Evolutionary conservation across 1,284 basidiomycete genomes (phyloP), one percentile per base, ranked within the genome.

Genomic region (Marasmius fiardii): DNA sequence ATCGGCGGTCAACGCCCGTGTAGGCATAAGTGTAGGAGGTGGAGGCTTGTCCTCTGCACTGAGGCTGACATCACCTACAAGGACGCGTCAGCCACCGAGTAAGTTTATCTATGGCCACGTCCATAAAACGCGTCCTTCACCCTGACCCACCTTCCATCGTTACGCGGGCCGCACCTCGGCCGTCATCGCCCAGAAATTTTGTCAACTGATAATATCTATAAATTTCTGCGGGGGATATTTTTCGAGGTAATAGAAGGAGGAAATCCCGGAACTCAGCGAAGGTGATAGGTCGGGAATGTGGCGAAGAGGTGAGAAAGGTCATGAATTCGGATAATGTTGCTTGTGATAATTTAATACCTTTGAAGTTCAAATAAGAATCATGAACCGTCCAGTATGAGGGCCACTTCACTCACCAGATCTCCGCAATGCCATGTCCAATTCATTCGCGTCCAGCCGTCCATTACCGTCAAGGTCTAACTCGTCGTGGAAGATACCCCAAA

Each of bases 241-340:
- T 86, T 58, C 92, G 83, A 43, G 95, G 93, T 56, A 96, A 72
- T 52, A 96, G 81, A 52, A 97, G 79, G 52, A 98, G 78, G 70
- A 94, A 95, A 73, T 96, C 90, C 51, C 95, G 79, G 70, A 96
- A 97, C 66, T 96, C 90, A 55, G 79, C 77, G 71, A 95, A 98
- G 57, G 78, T 86, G 67, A 97, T 82, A n/a, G 80, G 74, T 67
- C 80, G 79, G 16, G 86, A 82, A 64, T 85, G 79, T 11, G 82
- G 79, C 43, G 82, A 82, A n/a, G 81, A 77, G 6, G 90, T 83
- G 54, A 95, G 77, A 63, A 80, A 85, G n/a, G 82, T 76, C 71
- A 95, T 90, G 66, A 95, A 92, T 60, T 95, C 91, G 35, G 81
- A 74, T 35, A 93, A 72, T 16, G 86, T 90, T 8, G 78, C 71